Evolutionary conservation across 805 yeast species (phyloP).

Genomic region (Grigorovia humatica): DNA sequence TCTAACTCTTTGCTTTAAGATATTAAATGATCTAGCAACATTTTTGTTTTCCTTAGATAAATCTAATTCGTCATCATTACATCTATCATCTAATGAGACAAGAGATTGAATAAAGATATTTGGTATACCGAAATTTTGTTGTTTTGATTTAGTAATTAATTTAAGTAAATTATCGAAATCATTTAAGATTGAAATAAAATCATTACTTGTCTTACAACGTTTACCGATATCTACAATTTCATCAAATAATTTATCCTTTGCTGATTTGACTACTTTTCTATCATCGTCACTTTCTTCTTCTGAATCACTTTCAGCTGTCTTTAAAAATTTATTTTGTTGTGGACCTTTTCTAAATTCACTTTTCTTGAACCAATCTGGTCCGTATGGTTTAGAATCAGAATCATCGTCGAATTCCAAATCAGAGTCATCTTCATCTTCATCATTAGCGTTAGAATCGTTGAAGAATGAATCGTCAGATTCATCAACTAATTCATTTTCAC

Average conservation of each 20-base stretch:
- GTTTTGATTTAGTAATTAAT: slow-evolving; percentile 54
- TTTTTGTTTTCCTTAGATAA: slow-evolving; percentile 61
- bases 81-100: slow-evolving; percentile 60
- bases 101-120: slow-evolving; percentile 56
- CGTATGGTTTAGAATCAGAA: slow-evolving; percentile 33
- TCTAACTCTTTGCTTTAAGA: slow-evolving; percentile 78
- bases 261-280: slow-evolving; percentile 81
- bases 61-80: slow-evolving; percentile 41
- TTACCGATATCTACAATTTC: slow-evolving; percentile 74
- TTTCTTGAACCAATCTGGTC: slow-evolving; percentile 37
- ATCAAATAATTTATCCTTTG: slow-evolving; percentile 84
- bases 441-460: slow-evolving; percentile 29
- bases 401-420: slow-evolving; percentile 26
- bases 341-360: slow-evolving; percentile 30
- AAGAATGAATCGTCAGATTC: slow-evolving; percentile 31
- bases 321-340: slow-evolving; percentile 26
- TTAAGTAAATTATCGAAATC: slow-evolving; percentile 76
- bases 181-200: slow-evolving; percentile 65
- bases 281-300: slow-evolving; percentile 39
- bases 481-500: slow-evolving; percentile 1
- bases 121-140: slow-evolving; percentile 68
- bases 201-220: slow-evolving; percentile 54
- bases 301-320: slow-evolving; percentile 18
- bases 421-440: slow-evolving; percentile 30
- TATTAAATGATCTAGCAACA: slow-evolving; percentile 78